These are phyloP conservation scores for Kuraishia hungarica DNA, from an alignment of 805 yeast genomes.

Conservation along the genomic window DNA sequence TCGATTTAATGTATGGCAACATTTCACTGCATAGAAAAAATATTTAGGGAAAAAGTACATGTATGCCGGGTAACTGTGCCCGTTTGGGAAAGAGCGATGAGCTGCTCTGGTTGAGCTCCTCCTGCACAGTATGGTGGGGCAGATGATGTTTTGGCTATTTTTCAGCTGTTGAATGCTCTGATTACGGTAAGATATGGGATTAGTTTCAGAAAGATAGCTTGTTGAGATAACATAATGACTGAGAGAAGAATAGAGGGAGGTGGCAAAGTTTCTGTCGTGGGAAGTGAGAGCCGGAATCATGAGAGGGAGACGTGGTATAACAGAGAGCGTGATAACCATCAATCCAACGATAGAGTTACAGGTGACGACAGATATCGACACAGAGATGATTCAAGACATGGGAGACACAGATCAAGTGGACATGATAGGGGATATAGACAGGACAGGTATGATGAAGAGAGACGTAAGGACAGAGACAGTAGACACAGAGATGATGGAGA, in stretches of 20 bases:
- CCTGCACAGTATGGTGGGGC: neutral
- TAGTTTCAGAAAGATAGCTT: too few species aligned
- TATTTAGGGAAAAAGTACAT: neutral
- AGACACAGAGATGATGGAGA: neutral
- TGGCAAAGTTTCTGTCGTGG: neutral
- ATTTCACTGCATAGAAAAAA: neutral
- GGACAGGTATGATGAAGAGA: neutral
- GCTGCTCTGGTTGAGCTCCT: neutral
- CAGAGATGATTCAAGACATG: neutral
- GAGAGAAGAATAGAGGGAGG: neutral
- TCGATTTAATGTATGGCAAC: neutral
- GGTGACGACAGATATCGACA: neutral
- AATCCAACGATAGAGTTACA: neutral
- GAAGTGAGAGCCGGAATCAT: neutral
- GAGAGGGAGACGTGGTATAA: neutral
- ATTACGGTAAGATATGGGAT: neutral
- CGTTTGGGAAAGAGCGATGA: neutral
- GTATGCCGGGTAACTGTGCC: neutral
- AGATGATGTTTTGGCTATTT: neutral
- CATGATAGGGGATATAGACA: neutral
- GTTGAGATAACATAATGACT: too few species aligned
- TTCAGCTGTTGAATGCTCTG: too few species aligned
- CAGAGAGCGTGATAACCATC: neutral
- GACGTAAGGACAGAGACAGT: too few species aligned
- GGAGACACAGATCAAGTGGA: neutral